These are phyloP conservation scores for Spencermartinsiella europaea DNA, from an alignment of 805 yeast genomes.

Conservation along the genomic window DNA sequence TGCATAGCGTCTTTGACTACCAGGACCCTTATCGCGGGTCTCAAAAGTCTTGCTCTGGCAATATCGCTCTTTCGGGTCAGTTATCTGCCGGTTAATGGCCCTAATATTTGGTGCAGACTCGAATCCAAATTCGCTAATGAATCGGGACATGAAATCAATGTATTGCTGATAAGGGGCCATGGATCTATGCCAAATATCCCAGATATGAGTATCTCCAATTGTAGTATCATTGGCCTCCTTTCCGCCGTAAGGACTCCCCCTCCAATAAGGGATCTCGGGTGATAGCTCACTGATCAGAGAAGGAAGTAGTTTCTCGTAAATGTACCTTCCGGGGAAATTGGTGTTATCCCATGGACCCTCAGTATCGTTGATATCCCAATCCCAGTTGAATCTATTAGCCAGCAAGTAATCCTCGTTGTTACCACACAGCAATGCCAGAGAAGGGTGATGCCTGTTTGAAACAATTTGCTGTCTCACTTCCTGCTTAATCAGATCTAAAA, in stretches of 20 bases:
- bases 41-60: constrained; percentile 43
- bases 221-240: constrained; percentile 31
- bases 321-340: constrained; percentile 37
- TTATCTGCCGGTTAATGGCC: constrained; percentile 32
- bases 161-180: constrained; percentile 45
- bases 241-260: constrained; percentile 15
- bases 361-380: constrained; percentile 13
- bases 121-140: constrained; percentile 51
- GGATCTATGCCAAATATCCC: constrained; percentile 52
- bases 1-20: constrained; percentile 40
- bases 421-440: constrained; percentile 29
- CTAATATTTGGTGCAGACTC: constrained; percentile 37
- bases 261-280: constrained; percentile 10
- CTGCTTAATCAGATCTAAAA: constrained; percentile 30
- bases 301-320: constrained; percentile 39
- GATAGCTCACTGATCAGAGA: constrained; percentile 22
- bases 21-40: constrained; percentile 45
- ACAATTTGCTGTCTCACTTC: constrained; percentile 40
- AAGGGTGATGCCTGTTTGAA: constrained; percentile 38
- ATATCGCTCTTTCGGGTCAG: constrained; percentile 35
- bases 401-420: constrained; percentile 44
- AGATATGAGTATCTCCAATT: constrained; percentile 47
- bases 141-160: constrained; percentile 40
- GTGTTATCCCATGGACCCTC: constrained; percentile 12
- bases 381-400: constrained; percentile 31